Evolutionary conservation across 306 rosid species (phyloP).

Genomic region (Castanea mollissima): DNA sequence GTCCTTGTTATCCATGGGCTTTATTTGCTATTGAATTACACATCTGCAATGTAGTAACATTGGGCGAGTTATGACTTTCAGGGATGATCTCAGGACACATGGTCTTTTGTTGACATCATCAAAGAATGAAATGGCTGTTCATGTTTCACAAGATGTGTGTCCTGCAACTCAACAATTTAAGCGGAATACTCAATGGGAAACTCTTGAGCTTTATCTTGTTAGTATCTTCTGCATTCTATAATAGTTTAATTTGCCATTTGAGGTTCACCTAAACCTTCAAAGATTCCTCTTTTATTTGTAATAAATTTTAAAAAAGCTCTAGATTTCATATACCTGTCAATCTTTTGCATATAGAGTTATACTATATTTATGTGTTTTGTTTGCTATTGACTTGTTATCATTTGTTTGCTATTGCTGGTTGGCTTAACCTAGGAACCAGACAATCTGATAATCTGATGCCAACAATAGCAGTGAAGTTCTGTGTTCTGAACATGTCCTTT

Average conservation of each 20-base stretch:
- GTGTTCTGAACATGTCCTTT: too few species aligned
- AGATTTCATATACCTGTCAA: too few species aligned
- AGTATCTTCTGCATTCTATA: slow-evolving; percentile 35
- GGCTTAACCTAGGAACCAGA: too few species aligned
- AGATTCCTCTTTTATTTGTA: background rate
- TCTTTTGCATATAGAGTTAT: too few species aligned
- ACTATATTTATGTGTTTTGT: too few species aligned
- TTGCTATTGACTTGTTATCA: too few species aligned
- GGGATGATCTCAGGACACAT: slow-evolving; percentile 52
- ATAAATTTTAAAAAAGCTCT: too few species aligned
- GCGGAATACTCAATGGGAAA: slow-evolving; percentile 57
- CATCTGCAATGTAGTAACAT: background rate
- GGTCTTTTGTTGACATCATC: slow-evolving; percentile 62
- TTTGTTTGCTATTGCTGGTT: too few species aligned
- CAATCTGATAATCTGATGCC: too few species aligned
- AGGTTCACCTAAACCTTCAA: background rate
- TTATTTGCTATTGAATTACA: slow-evolving; percentile 20
- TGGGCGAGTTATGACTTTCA: slow-evolving; percentile 23
- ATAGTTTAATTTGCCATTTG: background rate
- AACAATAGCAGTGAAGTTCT: too few species aligned
- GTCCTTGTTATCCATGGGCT: slow-evolving; percentile 4
- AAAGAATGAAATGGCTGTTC: slow-evolving; percentile 54
- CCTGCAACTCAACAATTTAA: slow-evolving; percentile 46
- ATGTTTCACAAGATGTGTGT: slow-evolving; percentile 53
- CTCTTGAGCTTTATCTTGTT: slow-evolving; percentile 84